phyloP scores from a whole-genome alignment of 352 stramenopile genomes.

The Globisporangium rhizosaccharum region DNA sequence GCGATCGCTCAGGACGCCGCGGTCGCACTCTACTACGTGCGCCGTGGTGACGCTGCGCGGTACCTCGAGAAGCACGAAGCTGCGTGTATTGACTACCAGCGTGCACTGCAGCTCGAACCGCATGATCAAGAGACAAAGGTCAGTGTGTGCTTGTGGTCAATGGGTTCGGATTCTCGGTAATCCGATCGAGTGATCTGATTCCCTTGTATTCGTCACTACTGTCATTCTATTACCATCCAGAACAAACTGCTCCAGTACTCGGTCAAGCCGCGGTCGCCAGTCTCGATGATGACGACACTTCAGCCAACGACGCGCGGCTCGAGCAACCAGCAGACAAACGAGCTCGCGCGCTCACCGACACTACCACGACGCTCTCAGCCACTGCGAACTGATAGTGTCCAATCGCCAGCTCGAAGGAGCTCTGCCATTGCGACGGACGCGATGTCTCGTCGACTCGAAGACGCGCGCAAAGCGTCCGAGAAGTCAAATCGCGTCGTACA shows the following conservation, averaged over 20 bases:
- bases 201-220: not conserved
- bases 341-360: not conserved
- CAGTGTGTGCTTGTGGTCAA: conserved; percentile 5
- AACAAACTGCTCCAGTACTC: conserved; percentile 66
- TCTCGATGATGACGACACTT: not conserved
- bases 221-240: conserved; percentile 5
- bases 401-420: not conserved
- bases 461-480: conserved; percentile 38
- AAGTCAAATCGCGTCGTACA: conserved; percentile 54
- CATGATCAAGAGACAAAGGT: conserved; percentile 55
- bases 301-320: not conserved
- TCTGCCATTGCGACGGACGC: conserved; percentile 1
- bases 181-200: not conserved
- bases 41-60: conserved; percentile 65
- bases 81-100: conserved; percentile 44
- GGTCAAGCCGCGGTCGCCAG: conserved; percentile 6
- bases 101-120: conserved; percentile 46
- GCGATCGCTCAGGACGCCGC: conserved; percentile 50
- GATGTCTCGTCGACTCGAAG: conserved; percentile 13
- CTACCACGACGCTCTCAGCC: not conserved
- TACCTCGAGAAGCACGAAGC: conserved; percentile 68
- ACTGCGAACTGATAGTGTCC: not conserved
- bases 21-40: conserved; percentile 57
- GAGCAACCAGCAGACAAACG: conserved; percentile 18
- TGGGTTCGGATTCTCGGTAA: not conserved